A percentile compares a stretch with the other conserved stretches of the same genome.
Evolutionary conservation across 257 asterid species (phyloP).

Genomic region (Primulina tabacum): DNA sequence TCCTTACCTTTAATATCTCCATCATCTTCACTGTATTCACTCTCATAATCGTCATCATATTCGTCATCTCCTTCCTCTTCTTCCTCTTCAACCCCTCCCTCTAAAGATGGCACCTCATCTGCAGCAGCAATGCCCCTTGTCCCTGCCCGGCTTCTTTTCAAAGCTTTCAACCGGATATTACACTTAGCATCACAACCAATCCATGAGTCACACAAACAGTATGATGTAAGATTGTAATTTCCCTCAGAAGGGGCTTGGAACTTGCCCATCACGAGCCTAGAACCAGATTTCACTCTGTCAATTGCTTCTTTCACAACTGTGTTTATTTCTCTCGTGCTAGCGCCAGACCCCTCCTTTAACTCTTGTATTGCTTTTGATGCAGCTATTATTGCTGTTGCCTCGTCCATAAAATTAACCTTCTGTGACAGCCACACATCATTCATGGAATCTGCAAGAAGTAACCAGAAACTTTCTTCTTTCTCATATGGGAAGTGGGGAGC

Average conservation of each 20-base stretch:
- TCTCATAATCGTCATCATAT: conserved; percentile 88
- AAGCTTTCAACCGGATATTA: conserved; percentile 59
- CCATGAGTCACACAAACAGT: conserved; percentile 90
- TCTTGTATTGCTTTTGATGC: conserved; percentile 95
- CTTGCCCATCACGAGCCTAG: conserved; percentile 62
- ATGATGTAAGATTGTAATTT: conserved; percentile 63
- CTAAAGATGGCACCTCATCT: conserved; percentile 55
- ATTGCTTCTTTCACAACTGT: conserved; percentile 76
- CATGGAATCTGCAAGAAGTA: conserved; percentile 82
- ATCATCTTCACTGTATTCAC: conserved; percentile 93
- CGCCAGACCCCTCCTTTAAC: conserved; percentile 84
- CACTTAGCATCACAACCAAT: conserved; percentile 88
- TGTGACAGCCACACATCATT: conserved; percentile 97
- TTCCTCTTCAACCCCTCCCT: conserved; percentile 86
- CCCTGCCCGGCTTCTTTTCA: conserved; percentile 66
- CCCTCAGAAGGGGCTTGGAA: conserved; percentile 93
- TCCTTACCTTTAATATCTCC: conserved; percentile 58
- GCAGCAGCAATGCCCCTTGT: conserved; percentile 31
- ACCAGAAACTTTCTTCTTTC: conserved; percentile 93
- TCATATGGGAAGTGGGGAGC: conserved; percentile 76
- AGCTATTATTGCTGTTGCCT: conserved; percentile 71
- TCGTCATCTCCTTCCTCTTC: conserved; percentile 83
- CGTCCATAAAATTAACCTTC: conserved; percentile 87
- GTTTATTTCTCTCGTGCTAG: conserved; percentile 64
- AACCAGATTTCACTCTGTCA: conserved; percentile 50